Evolutionary conservation across 2,329 filamentous ascomycete species (phyloP).

Genomic region (Botrytis hyacinthi): DNA sequence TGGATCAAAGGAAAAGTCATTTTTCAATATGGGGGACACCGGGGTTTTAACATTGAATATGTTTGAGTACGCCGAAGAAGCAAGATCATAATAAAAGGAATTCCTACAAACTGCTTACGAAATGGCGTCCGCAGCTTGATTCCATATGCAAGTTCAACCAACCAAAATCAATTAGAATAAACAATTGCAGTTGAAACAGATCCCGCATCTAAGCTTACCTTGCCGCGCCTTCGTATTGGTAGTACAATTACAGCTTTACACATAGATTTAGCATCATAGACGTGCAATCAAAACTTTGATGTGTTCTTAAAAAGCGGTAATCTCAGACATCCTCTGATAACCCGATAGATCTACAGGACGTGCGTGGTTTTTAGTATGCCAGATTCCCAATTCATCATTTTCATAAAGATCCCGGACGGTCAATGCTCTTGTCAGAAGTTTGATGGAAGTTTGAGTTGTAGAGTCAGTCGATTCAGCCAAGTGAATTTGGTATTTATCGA

Average conservation of each 20-base stretch:
- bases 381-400: background rate
- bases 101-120: background rate
- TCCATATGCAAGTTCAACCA: background rate
- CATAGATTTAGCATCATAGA: background rate
- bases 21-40: too few species aligned
- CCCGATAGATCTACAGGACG: background rate
- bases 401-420: background rate
- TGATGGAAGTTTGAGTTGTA: background rate
- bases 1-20: background rate
- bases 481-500: background rate
- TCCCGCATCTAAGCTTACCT: background rate
- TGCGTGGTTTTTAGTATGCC: background rate
- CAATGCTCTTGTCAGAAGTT: background rate
- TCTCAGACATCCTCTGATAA: background rate
- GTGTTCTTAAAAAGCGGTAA: background rate
- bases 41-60: background rate
- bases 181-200: slow-evolving; percentile 8
- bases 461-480: background rate
- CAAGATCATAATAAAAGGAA: background rate
- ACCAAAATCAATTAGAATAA: background rate
- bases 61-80: background rate
- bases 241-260: background rate
- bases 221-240: background rate
- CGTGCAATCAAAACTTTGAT: background rate
- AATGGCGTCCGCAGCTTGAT: background rate